phyloP scores from a whole-genome alignment of 495 filamentous ascomycete species.

The Aspergillus affinis region DNA sequence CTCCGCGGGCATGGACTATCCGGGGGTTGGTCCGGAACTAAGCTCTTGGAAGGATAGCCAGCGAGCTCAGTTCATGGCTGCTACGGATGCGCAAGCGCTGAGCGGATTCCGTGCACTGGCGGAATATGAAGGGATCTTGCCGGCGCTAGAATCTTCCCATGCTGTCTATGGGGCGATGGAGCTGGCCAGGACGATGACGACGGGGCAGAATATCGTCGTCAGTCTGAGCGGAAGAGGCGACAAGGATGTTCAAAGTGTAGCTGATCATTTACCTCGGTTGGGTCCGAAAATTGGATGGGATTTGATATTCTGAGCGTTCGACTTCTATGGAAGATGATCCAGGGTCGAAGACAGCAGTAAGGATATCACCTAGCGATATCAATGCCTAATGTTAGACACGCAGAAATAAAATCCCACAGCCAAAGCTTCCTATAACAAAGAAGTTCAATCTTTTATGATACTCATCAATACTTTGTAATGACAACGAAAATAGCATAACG shows the following conservation, averaged over 20 bases:
- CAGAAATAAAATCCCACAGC: no score
- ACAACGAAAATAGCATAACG: no score
- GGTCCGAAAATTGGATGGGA: slow-evolving; percentile 97
- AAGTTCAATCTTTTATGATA: no score
- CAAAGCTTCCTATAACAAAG: no score
- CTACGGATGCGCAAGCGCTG: slow-evolving; percentile 89
- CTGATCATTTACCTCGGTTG: slow-evolving; percentile 84
- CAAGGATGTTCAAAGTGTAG: slow-evolving; percentile 98
- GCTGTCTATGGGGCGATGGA: slow-evolving; percentile 86
- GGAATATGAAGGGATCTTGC: slow-evolving; percentile 93
- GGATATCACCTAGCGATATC: no score
- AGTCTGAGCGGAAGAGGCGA: slow-evolving; percentile 91
- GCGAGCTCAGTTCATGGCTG: slow-evolving; percentile 84
- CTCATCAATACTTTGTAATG: no score
- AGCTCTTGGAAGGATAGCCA: slow-evolving; percentile 85
- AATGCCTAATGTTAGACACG: no score
- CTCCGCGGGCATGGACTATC: slow-evolving; percentile 95
- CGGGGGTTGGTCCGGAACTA: slow-evolving; percentile 92
- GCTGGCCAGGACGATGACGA: slow-evolving; percentile 85
- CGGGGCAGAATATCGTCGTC: slow-evolving; percentile 89
- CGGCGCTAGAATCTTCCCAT: slow-evolving; percentile 90
- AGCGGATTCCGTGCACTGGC: slow-evolving; percentile 79
- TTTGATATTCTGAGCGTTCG: slow-evolving; percentile 72
- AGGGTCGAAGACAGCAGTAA: no score
- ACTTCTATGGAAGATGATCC: no score